phyloP scores from a whole-genome alignment of 495 filamentous ascomycete species.

The Aspergillus homomorphus region DNA sequence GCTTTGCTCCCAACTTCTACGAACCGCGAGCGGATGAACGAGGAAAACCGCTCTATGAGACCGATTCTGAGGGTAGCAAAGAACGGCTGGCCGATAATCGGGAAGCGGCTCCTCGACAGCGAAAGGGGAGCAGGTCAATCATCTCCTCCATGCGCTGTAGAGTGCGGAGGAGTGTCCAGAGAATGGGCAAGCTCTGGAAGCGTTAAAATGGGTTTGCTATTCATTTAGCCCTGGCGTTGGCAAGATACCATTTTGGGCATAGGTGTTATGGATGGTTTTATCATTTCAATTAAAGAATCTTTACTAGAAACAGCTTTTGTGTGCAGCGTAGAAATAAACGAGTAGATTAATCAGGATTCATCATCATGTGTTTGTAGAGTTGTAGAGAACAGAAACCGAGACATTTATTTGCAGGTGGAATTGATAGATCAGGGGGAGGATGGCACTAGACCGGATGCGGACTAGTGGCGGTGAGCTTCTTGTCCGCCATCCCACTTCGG shows the following conservation, averaged over 20 bases:
- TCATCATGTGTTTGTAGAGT: too few species aligned
- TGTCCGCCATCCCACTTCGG: constrained; percentile 31
- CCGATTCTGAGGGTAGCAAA: neutral
- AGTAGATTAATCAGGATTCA: neutral
- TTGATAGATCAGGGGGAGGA: constrained; percentile 12
- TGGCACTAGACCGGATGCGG: constrained; percentile 16
- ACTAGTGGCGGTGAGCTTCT: constrained; percentile 26
- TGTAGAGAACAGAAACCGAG: neutral
- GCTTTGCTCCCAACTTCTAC: too few species aligned
- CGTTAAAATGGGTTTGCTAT: constrained; percentile 5
- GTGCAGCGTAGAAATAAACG: neutral
- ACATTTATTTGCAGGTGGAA: neutral
- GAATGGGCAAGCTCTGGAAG: constrained; percentile 10
- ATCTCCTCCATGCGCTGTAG: constrained; percentile 9
- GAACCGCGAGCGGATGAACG: neutral
- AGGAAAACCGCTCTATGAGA: constrained; percentile 3
- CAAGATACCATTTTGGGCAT: neutral
- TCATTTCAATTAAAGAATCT: too few species aligned
- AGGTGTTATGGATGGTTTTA: too few species aligned
- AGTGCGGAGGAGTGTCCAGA: constrained; percentile 10
- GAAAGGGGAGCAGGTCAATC: constrained; percentile 9
- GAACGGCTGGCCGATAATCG: neutral
- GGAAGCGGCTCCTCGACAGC: neutral
- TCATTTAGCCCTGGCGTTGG: neutral
- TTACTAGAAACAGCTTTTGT: neutral